These are phyloP conservation scores for Rhododendron ferrugineum DNA, from an alignment of 148 eudicot genomes.

Conservation along the genomic window DNA sequence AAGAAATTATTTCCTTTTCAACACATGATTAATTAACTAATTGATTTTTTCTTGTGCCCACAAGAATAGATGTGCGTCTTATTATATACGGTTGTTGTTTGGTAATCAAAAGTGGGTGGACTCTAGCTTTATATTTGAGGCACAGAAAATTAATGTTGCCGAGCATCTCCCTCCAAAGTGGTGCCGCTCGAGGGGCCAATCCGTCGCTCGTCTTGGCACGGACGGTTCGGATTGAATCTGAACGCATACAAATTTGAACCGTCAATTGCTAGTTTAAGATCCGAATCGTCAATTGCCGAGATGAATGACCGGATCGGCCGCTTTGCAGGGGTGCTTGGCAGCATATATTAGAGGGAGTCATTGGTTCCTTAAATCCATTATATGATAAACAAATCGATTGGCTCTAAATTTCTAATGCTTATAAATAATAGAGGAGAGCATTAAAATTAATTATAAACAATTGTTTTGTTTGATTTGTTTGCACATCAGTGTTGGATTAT, in stretches of 20 bases:
- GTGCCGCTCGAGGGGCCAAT: too few relatives aligned
- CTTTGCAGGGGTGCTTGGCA: too few relatives aligned
- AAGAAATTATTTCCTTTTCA: not conserved
- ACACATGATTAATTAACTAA: not conserved
- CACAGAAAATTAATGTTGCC: too few relatives aligned
- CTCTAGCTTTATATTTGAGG: not conserved
- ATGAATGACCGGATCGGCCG: too few relatives aligned
- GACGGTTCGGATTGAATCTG: too few relatives aligned
- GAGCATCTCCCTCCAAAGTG: too few relatives aligned
- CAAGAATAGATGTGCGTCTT: not conserved
- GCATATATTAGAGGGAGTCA: not conserved
- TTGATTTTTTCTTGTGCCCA: not conserved
- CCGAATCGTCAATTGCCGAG: too few relatives aligned
- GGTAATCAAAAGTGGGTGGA: not conserved
- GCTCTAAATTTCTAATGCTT: not conserved
- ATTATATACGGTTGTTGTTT: not conserved
- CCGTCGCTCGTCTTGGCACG: too few relatives aligned
- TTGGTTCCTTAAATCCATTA: not conserved
- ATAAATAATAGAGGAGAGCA: too few relatives aligned
- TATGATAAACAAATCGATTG: not conserved
- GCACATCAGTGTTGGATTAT: not conserved
- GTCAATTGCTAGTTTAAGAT: too few relatives aligned
- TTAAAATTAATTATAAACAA: not conserved
- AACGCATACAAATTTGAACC: too few relatives aligned
- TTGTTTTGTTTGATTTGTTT: not conserved